These are phyloP conservation scores for Skeletonema grethae DNA, from an alignment of 108 stramenopile genomes.

Conservation along the genomic window DNA sequence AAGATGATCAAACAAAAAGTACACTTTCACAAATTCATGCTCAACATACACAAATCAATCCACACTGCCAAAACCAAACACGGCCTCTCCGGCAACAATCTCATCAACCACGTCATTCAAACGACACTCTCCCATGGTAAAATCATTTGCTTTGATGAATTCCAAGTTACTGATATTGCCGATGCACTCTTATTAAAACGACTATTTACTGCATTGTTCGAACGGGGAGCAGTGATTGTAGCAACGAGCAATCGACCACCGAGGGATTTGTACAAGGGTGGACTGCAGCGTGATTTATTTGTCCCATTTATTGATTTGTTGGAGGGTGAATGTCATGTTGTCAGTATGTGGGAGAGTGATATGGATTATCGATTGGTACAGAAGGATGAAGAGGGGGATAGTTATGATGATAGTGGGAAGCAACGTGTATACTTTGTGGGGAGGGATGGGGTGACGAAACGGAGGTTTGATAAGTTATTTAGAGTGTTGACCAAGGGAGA, in stretches of 20 bases:
- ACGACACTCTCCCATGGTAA: conserved; percentile 52
- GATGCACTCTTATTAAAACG: conserved; percentile 82
- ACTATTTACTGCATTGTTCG: conserved; percentile 75
- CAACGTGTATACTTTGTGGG: conserved; percentile 46
- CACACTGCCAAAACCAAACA: conserved; percentile 59
- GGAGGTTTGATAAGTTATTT: conserved; percentile 49
- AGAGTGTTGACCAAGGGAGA: conserved; percentile 42
- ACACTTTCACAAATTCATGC: conserved; percentile 99
- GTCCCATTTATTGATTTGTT: conserved; percentile 93
- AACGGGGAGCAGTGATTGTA: conserved; percentile 77
- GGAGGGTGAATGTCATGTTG: conserved; percentile 61
- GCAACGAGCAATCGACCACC: conserved; percentile 96
- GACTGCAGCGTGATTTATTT: conserved; percentile 95
- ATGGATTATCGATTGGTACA: conserved; percentile 81
- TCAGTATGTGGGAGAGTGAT: conserved; percentile 81
- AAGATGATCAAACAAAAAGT: conserved; percentile 85
- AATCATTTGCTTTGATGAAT: conserved; percentile 89
- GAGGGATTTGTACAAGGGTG: conserved; percentile 90
- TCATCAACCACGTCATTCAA: conserved; percentile 62
- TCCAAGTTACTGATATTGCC: conserved; percentile 92
- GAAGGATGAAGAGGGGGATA: conserved; percentile 20
- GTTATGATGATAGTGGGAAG: conserved; percentile 18
- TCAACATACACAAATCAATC: conserved; percentile 82
- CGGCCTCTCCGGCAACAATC: conserved; percentile 37
- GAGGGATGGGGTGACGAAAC: conserved; percentile 7